Base-by-base conservation (phyloP, 1,284 basidiomycete species). In the Psilocybe mexicana region DNA sequence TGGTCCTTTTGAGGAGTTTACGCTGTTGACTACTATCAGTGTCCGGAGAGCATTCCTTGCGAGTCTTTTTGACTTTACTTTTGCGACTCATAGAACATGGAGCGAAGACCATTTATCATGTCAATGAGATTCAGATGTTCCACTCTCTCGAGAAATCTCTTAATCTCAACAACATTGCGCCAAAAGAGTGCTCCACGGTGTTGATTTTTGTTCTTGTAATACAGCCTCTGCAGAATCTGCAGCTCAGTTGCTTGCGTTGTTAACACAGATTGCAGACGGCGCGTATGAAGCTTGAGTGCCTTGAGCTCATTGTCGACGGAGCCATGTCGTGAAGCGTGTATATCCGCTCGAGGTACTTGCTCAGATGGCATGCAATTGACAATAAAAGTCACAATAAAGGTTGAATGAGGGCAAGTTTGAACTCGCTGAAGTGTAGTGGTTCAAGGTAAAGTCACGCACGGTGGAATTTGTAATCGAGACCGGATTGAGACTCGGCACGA, bases 131-230 rank as follows among this genome's bases (percentile, higher is more conserved):
- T 69, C 47, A 80, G 57, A 12, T 75, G 76, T 26, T 76, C 68
- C 4, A 90, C 61, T 40, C 86, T 78, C 44, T 72, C 72, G 42
- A 79, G 80, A 65, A 83, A 82, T 59, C 83, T 78, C 58, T 86
- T 77, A 25, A 85, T 76, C 69, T 92, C 90, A 11, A 70, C 67
- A 12, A 87, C 74, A 35, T 82, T 83, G 66, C 81, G 79, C 87
- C 88, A 92, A 68, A 89, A 91, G 8, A 90, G 71, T 30, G 90
- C 81, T 14, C 77, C 69, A 28, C 86, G 82, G 66, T 93, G 91
- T 67, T 93, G 89, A 65, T 91, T 92, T 67, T 88, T 90, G 59
- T 83, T 84, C 65, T 90, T 90, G 74, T 93, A 93, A 68, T 86
- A 88, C 0, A 92, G 66, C 59, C 87, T 78, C 64, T 87, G 84